Evolutionary conservation across 805 yeast genomes (phyloP), one percentile per base, ranked within the genome.

Genomic region (Teunomyces panamensis): DNA sequence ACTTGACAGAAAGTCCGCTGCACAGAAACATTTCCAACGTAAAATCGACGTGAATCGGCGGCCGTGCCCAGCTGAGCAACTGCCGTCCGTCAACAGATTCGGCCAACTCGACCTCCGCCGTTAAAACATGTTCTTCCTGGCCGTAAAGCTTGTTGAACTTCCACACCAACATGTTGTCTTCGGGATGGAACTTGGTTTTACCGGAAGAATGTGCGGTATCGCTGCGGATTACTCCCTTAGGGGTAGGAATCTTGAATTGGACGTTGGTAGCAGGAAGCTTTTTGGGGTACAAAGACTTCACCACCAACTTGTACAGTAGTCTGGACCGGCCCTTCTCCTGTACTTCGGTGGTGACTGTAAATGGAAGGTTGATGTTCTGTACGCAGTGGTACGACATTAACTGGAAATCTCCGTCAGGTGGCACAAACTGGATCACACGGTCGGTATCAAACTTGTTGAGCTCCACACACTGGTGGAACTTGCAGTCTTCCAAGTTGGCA

Each of bases 331-430:
- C 83, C 7, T 67, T 57, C 45, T 57, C 74, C 39, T 58, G 73
- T 2, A 84, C 74, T 28, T 73, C 71, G 1, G 92, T 86, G 4
- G 76, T 68, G 11, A 89, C 75, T 44, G 73, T 72, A 65, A 89
- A 87, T 3, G 97, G 97, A 28, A 87, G 60, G 43, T 79, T 80
- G 49, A 87, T 68, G 53, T 82, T 80, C 57, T 58, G 69, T 11
- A 57, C 49, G 35, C 72, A 61, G 42, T 65, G 69, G 65, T 89
- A 90, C 30, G 80, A 74, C 91, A 90, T 84, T 50, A 90, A 75
- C 63, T 89, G 92, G 61, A 89, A 87, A 44, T 82, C 80, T 0
- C 96, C 96, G 66, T 89, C 96, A 1, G 96, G 96, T 2, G 96
- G 96, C 9, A 83, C 73, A 54, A 90, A 89, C 41, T 77, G 80